Conservation (phyloP, 140 eudicot species). For the Flaveria floridana region DNA sequence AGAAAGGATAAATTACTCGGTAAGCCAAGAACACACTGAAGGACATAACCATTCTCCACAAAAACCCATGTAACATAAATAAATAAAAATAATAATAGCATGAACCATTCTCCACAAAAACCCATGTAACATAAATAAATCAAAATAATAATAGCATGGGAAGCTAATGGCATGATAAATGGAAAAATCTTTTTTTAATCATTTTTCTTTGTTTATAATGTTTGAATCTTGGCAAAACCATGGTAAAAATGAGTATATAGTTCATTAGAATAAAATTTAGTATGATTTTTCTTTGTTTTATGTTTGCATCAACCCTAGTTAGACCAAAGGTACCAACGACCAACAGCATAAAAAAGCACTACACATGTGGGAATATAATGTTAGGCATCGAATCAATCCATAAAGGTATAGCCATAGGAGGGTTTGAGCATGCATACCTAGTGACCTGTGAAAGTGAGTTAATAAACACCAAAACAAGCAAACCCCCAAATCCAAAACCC, state of each 20-base stretch:
- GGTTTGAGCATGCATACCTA: background rate
- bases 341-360: background rate
- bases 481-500: conserved; percentile 31
- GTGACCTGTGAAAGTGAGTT: background rate
- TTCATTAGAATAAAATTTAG: background rate
- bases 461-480: background rate
- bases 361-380: background rate
- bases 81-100: background rate
- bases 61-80: background rate
- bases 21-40: background rate
- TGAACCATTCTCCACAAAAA: background rate
- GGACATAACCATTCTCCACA: background rate
- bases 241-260: background rate
- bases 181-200: background rate
- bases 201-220: background rate
- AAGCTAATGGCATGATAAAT: background rate
- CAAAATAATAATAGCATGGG: background rate
- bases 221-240: background rate
- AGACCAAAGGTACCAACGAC: conserved; percentile 2
- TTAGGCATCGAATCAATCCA: background rate
- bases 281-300: no score
- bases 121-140: background rate
- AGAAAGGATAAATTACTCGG: background rate
- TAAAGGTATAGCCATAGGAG: background rate
- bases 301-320: background rate